Percentiles rank a stretch among this genome's conserved stretches.
These are phyloP conservation scores for Neckera pumila DNA, from an alignment of 225 moss, liverwort and hornwort genomes.

Conservation along the genomic window DNA sequence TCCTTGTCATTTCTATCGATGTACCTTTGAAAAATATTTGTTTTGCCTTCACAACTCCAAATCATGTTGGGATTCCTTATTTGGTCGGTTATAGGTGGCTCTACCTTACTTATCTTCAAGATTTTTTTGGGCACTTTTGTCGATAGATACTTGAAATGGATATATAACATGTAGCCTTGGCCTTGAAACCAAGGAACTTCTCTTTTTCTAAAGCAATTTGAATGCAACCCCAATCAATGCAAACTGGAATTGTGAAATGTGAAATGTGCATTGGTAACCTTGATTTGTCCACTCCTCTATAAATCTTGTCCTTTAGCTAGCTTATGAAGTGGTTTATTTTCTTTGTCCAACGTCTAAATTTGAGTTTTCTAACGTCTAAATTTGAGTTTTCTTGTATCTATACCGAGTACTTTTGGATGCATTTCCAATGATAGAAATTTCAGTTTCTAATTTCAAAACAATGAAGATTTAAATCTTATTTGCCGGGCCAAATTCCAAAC, in stretches of 20 bases:
- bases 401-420: too few relatives aligned
- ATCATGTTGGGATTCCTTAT: too few relatives aligned
- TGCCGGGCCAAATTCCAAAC: accelerated
- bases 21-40: too few relatives aligned
- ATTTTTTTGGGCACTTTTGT: not conserved
- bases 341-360: not conserved
- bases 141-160: not conserved
- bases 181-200: accelerated
- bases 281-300: too few relatives aligned
- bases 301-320: not conserved
- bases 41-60: too few relatives aligned
- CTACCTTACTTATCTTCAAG: not conserved
- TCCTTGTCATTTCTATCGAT: too few relatives aligned
- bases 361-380: too few relatives aligned
- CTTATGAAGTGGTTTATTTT: not conserved
- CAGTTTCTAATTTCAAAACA: not conserved
- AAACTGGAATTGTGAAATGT: too few relatives aligned
- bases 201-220: not conserved
- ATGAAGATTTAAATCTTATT: not conserved
- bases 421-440: not conserved
- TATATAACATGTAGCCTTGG: accelerated
- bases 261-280: too few relatives aligned
- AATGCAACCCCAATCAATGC: accelerated
- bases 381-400: too few relatives aligned
- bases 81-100: too few relatives aligned